A percentile compares a stretch with the other conserved stretches of the same genome.
Evolutionary conservation across 1,139 yeast genomes (phyloP).

Genomic region (Saccharomyces uvarum): DNA sequence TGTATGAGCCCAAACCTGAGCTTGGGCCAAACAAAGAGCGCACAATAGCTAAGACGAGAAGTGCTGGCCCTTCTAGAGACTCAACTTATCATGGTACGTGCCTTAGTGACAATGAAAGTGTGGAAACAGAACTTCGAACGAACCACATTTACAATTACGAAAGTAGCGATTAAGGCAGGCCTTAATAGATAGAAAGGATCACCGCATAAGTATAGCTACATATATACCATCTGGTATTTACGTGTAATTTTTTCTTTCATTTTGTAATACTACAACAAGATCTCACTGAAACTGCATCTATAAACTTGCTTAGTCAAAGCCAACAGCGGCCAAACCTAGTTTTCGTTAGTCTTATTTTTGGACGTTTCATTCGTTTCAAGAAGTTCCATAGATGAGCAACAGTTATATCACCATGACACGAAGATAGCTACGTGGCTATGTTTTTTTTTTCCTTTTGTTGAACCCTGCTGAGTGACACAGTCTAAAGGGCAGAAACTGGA

Average conservation of each 20-base stretch:
- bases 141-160: slow-evolving; percentile 16
- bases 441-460: not conserved
- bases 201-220: not conserved
- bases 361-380: too few species aligned
- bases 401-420: too few species aligned
- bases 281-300: too few species aligned
- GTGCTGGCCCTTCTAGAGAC: not conserved
- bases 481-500: too few species aligned
- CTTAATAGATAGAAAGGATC: not conserved
- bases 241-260: not conserved
- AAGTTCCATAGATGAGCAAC: too few species aligned
- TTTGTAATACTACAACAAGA: not conserved
- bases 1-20: not conserved
- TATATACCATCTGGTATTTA: not conserved
- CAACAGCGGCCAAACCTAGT: too few species aligned
- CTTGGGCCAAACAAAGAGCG: not conserved
- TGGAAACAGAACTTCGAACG: slow-evolving; percentile 17
- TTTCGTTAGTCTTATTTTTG: too few species aligned
- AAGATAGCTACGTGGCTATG: too few species aligned
- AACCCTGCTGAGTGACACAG: not conserved
- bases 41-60: not conserved
- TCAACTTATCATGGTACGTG: not conserved
- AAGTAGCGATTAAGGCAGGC: slow-evolving; percentile 4
- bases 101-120: slow-evolving; percentile 10
- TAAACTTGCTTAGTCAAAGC: too few species aligned